These are phyloP conservation scores for Ceriops decandra DNA, from an alignment of 345 rosid species.

Conservation along the genomic window DNA sequence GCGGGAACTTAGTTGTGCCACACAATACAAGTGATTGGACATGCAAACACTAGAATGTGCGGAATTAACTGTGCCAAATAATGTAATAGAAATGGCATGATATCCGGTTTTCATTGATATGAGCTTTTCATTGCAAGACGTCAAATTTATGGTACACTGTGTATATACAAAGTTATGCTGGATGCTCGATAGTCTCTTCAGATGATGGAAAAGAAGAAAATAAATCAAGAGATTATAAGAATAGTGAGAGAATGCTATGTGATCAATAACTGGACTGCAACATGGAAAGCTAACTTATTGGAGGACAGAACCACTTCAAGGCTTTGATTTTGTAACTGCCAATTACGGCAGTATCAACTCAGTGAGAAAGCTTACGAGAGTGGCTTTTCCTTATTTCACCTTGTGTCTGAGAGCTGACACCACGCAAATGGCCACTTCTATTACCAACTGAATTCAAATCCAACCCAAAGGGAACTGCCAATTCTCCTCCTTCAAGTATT, in stretches of 20 bases:
- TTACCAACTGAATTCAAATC: slow-evolving; percentile 52
- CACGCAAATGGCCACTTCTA: slow-evolving; percentile 56
- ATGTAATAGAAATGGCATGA: background rate
- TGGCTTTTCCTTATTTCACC: slow-evolving; percentile 35
- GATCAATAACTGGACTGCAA: background rate
- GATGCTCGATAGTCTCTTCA: no score
- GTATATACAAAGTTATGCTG: no score
- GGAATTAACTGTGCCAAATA: background rate
- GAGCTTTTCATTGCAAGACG: no score
- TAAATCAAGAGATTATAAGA: background rate
- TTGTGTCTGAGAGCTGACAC: slow-evolving; percentile 30
- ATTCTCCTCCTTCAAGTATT: slow-evolving; percentile 59
- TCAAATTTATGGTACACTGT: no score
- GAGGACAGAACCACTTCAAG: background rate
- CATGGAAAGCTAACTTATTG: background rate
- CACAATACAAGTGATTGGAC: no score
- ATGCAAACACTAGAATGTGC: no score
- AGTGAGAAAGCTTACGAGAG: slow-evolving; percentile 50
- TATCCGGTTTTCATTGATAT: no score
- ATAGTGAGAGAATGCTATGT: no score
- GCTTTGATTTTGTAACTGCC: background rate
- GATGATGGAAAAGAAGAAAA: no score
- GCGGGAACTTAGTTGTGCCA: no score
- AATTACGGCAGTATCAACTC: slow-evolving; percentile 13
- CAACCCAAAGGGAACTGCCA: slow-evolving; percentile 33